Evolutionary conservation across 768 basidiomycete species (phyloP), one percentile per base, ranked within the genome.

Genomic region (Cystofilobasidium capitatum): DNA sequence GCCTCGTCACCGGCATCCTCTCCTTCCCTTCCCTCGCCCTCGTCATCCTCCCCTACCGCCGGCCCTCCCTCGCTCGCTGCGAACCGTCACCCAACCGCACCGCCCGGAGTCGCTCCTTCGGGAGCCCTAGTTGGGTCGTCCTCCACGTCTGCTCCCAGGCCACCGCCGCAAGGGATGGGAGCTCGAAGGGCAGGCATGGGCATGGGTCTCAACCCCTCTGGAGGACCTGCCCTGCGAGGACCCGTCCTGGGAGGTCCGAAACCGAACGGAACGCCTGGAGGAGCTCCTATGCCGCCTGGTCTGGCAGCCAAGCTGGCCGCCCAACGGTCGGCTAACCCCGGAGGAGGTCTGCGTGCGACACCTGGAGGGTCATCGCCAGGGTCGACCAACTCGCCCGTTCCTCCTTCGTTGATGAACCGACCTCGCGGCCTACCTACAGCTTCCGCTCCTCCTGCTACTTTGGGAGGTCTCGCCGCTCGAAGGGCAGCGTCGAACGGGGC

Each of bases 201-300:
- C 26, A 51, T 63, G 59, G 58, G 31, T 6, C 55, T 58, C n/a
- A 60, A 60, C 58, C 49, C 49, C 17, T 49, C 63, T 10, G 65
- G 65, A 37, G 65, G 65, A 24, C 36, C 55, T 24, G 20, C 54
- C 1, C 58, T 36, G 2, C 26, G 65, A 22, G 65, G 65, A 0
- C 65, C 65, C 22, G 65, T 65, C 31, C 57, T 65, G 17, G 65
- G 65, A 36, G 65, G 57, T n/a, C n/a, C 35, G 57, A 44, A 4
- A 20, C 6, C 31, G 17, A 16, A 24, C 5, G 9, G 9, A 29
- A 29, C 3, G 49, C 24, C 2, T 13, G 66, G 58, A 29, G 61
- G 66, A 37, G 61, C 66, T 6, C 66, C 66, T 3, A 68, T 68
- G 66, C 66, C 66, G n/a, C 66, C 66, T 14, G 66, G 66, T 8